Base-by-base conservation (phyloP, 1,284 basidiomycete species). In the Ustilago bromivora region DNA sequence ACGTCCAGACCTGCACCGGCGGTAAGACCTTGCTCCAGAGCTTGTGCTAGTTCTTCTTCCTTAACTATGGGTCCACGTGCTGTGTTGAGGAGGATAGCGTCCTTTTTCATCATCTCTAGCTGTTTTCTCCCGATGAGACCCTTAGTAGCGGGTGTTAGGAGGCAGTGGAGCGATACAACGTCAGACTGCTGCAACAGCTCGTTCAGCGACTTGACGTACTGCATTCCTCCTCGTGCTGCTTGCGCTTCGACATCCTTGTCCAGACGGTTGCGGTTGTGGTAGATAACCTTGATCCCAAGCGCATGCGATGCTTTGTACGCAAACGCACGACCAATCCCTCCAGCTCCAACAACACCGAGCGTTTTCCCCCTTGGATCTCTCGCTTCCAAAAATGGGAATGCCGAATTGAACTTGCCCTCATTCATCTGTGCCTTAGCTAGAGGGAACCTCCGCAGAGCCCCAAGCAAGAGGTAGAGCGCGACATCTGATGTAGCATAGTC, bases 1-100 rank as follows among this genome's bases (percentile, higher is more conserved):
- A 96, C 95, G 79, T 97, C 95, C 28, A 98, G 88, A 28, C 95
- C 95, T 23, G 93, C 80, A 3, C 92, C 95, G 82, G 67, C 65
- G 60, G 75, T 79, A 46, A 46, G 55, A 32, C 66, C 76, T 12
- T 69, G 34, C 46, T 84, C 67, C 3, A 84, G 68, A 7, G 82
- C 82, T n/a, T 71, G 52, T 10, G 76, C 78, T 6, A 84, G 66
- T 46, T 79, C 80, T 35, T 70, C 35, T 70, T 88, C 88, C 59
- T 88, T 86, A n/a, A 89, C 81, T 12, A 89, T 85, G 5, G 86
- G 87, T 0, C 89, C 89, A 32, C 89, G 80, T 0, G 88, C 86
- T 1, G 88, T 88, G 79, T 89, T 89, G 80, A 89, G 78, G 13
- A 89, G 61, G 13, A 89, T 78, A 0, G 87, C 86, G 0, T 64